Evolutionary conservation across 345 rosid species (phyloP).

Genomic region (Lumnitzera littorea): DNA sequence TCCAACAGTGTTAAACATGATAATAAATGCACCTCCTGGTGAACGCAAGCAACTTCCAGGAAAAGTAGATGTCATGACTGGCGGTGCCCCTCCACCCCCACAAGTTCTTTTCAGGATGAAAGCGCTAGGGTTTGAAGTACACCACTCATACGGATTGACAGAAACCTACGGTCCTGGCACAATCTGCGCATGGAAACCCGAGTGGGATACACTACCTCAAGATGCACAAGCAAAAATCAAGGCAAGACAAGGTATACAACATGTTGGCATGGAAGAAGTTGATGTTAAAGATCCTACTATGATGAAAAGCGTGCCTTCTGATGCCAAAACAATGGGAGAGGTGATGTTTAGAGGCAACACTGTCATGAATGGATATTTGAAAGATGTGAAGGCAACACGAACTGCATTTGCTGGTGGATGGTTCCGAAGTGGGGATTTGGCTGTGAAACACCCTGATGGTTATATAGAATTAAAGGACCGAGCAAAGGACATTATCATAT

Average conservation of each 20-base stretch:
- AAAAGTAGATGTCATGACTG: slow-evolving; percentile 48
- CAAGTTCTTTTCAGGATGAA: slow-evolving; percentile 53
- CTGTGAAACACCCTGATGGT: slow-evolving; percentile 59
- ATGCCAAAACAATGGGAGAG: slow-evolving; percentile 67
- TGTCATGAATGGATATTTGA: slow-evolving; percentile 72
- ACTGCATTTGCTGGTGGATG: slow-evolving; percentile 65
- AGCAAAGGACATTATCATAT: slow-evolving; percentile 64
- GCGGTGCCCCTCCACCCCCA: slow-evolving; percentile 70
- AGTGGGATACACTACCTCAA: slow-evolving; percentile 55
- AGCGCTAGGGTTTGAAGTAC: slow-evolving; percentile 50
- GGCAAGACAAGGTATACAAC: slow-evolving; percentile 59
- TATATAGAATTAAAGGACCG: slow-evolving; percentile 72
- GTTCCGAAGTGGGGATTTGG: slow-evolving; percentile 70
- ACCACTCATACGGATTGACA: slow-evolving; percentile 66
- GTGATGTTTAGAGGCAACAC: slow-evolving; percentile 73
- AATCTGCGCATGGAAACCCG: slow-evolving; percentile 58
- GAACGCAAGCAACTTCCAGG: slow-evolving; percentile 33
- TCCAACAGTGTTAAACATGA: slow-evolving; percentile 57
- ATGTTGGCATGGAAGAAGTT: slow-evolving; percentile 53
- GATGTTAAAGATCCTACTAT: slow-evolving; percentile 53
- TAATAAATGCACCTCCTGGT: slow-evolving; percentile 35
- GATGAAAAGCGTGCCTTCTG: slow-evolving; percentile 49
- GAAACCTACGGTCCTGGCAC: slow-evolving; percentile 82
- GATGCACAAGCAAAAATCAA: slow-evolving; percentile 49
- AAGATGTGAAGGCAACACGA: slow-evolving; percentile 51